A percentile compares a stretch with the other conserved stretches of the same genome.
These are phyloP conservation scores for Neospermospora avenae DNA, from an alignment of 2,329 filamentous ascomycete genomes.

Conservation along the genomic window DNA sequence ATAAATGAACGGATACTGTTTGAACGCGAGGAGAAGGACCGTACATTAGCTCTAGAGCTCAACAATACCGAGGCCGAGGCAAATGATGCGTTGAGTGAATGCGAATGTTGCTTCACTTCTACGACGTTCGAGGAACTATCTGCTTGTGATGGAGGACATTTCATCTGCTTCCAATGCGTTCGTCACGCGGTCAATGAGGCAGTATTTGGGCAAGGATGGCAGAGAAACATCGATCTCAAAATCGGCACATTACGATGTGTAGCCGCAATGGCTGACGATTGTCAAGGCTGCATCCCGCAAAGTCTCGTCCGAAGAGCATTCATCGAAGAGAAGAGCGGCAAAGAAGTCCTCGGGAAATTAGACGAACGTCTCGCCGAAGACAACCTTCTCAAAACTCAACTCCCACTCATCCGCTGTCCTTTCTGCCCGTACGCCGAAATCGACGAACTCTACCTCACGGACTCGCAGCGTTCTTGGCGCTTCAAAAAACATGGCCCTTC, in stretches of 20 bases:
- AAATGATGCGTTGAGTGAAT: slow-evolving; percentile 60
- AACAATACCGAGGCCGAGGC: slow-evolving; percentile 59
- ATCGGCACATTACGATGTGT: slow-evolving; percentile 77
- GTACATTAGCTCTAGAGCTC: slow-evolving; percentile 48
- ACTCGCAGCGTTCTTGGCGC: slow-evolving; percentile 51
- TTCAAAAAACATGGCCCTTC: slow-evolving; percentile 49
- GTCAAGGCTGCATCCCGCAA: slow-evolving; percentile 68
- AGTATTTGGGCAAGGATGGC: slow-evolving; percentile 90
- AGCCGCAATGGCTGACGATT: slow-evolving; percentile 69
- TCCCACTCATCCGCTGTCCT: slow-evolving; percentile 79
- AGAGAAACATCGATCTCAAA: slow-evolving; percentile 69
- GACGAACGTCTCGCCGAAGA: slow-evolving; percentile 78
- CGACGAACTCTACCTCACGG: slow-evolving; percentile 69
- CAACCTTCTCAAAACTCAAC: slow-evolving; percentile 65
- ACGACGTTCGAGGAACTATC: slow-evolving; percentile 71
- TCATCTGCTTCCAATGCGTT: slow-evolving; percentile 80
- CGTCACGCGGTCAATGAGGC: slow-evolving; percentile 80
- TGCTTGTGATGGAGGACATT: slow-evolving; percentile 66
- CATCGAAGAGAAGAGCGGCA: slow-evolving; percentile 62
- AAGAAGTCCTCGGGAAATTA: slow-evolving; percentile 70
- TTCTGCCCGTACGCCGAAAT: slow-evolving; percentile 91
- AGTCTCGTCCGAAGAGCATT: slow-evolving; percentile 72
- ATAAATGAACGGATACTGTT: slow-evolving; percentile 44
- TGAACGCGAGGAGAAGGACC: slow-evolving; percentile 50
- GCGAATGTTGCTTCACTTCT: slow-evolving; percentile 73